Evolutionary conservation across 306 rosid species (phyloP).

Genomic region (Cucurbita argyrosperma): DNA sequence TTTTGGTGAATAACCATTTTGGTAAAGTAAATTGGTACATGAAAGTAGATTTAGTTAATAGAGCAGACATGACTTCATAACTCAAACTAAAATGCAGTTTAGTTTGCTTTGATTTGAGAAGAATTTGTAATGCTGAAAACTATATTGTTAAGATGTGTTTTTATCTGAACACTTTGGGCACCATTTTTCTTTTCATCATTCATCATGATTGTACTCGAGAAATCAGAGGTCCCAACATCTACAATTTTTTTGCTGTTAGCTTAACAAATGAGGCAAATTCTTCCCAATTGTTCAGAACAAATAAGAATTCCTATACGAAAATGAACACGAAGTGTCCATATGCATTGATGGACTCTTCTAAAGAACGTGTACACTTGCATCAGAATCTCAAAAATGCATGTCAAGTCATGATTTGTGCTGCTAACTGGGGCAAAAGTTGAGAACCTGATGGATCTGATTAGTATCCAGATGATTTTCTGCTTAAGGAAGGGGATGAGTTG

Average conservation of each 20-base stretch:
- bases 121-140: background rate
- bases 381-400: background rate
- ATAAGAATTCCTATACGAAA: background rate
- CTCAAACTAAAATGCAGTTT: background rate
- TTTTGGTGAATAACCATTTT: background rate
- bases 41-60: background rate
- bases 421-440: background rate
- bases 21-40: background rate
- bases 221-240: background rate
- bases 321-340: background rate
- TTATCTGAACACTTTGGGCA: background rate
- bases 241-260: background rate
- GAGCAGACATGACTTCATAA: background rate
- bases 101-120: background rate
- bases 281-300: background rate
- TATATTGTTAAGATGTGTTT: background rate
- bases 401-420: background rate
- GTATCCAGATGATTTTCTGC: slow-evolving; percentile 22
- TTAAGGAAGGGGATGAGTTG: slow-evolving; percentile 41
- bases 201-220: background rate
- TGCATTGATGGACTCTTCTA: background rate
- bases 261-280: background rate
- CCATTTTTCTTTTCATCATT: background rate
- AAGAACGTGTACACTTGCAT: slow-evolving; percentile 1
- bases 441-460: background rate